Conservation (phyloP, 2,329 filamentous ascomycete species). For the Tolypocladium tundrense region DNA sequence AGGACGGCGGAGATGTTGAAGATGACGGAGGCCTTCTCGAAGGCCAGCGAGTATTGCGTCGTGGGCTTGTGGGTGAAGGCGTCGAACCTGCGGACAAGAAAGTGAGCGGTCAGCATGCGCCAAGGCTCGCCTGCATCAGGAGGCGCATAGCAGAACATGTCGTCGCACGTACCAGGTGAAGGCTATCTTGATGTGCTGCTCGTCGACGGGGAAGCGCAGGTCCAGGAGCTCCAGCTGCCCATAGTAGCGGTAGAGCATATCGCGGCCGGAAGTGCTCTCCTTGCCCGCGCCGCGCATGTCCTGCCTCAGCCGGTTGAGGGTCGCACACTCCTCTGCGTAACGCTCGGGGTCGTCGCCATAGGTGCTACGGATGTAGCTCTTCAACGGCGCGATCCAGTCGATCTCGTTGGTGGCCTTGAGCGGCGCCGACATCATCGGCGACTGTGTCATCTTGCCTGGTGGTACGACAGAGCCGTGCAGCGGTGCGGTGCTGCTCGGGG, state of each 20-base stretch:
- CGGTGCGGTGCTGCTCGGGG: background rate
- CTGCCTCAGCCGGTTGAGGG: slow-evolving; percentile 87
- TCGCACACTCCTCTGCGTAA: slow-evolving; percentile 90
- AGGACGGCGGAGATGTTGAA: slow-evolving; percentile 98
- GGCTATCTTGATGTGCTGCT: slow-evolving; percentile 97
- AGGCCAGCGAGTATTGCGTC: slow-evolving; percentile 89
- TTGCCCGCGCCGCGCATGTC: slow-evolving; percentile 97
- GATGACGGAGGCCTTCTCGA: slow-evolving; percentile 97
- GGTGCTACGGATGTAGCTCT: slow-evolving; percentile 83
- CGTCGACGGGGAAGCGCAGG: slow-evolving; percentile 89
- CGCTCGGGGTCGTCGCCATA: slow-evolving; percentile 96
- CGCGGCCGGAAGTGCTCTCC: slow-evolving; percentile 86
- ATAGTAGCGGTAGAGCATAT: slow-evolving; percentile 94
- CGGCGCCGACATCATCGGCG: slow-evolving; percentile 91
- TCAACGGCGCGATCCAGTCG: slow-evolving; percentile 90
- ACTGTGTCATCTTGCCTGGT: slow-evolving; percentile 56
- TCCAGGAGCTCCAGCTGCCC: slow-evolving; percentile 93
- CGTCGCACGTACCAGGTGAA: slow-evolving; percentile 76
- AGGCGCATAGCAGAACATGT: background rate
- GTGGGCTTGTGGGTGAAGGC: slow-evolving; percentile 99
- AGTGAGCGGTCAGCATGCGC: slow-evolving; percentile 6
- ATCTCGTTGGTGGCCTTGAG: slow-evolving; percentile 95
- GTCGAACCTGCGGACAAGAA: slow-evolving; percentile 62
- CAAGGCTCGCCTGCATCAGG: background rate
- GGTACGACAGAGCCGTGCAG: slow-evolving; percentile 1